Evolutionary conservation across 176 grass and related monocot species (phyloP).

Genomic region (Hyparrhenia diplandra): DNA sequence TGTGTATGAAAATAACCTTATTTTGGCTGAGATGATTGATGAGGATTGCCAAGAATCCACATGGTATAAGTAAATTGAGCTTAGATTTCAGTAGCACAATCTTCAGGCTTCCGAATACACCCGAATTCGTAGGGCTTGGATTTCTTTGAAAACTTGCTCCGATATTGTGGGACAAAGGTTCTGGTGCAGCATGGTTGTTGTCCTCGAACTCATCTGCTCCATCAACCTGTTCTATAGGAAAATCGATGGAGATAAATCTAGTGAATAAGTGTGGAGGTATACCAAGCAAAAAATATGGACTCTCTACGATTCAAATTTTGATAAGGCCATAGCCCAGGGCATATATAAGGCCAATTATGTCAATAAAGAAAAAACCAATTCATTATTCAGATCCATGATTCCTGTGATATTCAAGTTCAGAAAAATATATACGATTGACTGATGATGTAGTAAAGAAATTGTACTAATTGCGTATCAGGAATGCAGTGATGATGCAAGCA

Average conservation of each 20-base stretch:
- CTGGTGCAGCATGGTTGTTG: constrained; percentile 24
- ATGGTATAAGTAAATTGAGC: constrained; percentile 67
- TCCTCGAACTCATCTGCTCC: constrained; percentile 43
- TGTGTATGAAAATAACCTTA: constrained; percentile 22
- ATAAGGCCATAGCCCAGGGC: background rate
- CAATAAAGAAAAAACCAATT: background rate
- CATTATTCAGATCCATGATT: background rate
- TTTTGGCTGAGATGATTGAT: constrained; percentile 38
- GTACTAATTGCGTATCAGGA: background rate
- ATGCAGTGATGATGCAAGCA: background rate
- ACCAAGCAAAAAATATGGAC: background rate
- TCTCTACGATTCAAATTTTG: too few relatives aligned
- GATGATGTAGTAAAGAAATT: background rate
- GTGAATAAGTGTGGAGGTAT: constrained; percentile 30
- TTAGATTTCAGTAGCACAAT: constrained; percentile 52
- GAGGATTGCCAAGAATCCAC: constrained; percentile 53
- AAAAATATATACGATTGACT: background rate
- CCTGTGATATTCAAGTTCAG: background rate
- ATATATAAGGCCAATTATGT: background rate
- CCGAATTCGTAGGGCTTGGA: background rate
- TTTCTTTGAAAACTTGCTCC: constrained; percentile 18
- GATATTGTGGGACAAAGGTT: background rate
- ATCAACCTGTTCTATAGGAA: constrained; percentile 35
- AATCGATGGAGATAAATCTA: background rate
- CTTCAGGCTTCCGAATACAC: constrained; percentile 39